Base-by-base conservation (phyloP, 2,329 filamentous ascomycete genomes). In the Colletotrichum musicola region DNA sequence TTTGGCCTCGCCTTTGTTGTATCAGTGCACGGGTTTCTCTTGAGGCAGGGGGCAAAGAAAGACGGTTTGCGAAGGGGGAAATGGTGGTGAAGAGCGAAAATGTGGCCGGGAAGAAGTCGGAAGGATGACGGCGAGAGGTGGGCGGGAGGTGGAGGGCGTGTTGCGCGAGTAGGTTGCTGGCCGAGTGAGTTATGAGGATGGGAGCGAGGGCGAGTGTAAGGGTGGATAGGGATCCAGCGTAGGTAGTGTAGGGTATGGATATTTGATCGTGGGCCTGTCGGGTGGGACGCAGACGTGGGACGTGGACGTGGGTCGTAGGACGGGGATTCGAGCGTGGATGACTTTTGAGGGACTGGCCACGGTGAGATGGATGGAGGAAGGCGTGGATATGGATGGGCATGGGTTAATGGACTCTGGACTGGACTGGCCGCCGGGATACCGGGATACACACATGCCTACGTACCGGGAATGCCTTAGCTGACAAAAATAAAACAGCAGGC, bases 401-500 rank as follows among this genome's bases (percentile, higher is more conserved):
- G 22, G 22, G 35, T 25, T 25, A 25, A 40, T 25, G 20, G 58
- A 49, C 44, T 40, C 16, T 27, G 14, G 51, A 55, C 59, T 16
- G 25, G 64, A 51, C 57, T 63, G 53, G 27, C 35, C 25, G 30
- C 38, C 47, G 49, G 30, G 13, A 42, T 35, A 35, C 30, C 22
- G 22, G 22, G 22, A 35, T 10, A 35, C 30, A 35, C 30, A 35
- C 30, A 35, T 35, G 30, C 30, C 30, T 35, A 35, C 30, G 27
- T 20, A 49, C 30, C 18, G 49, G 55, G 65, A 65, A 68, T 65
- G 54, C 42, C 62, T 68, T 42, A 35, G 55, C 62, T 56, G 50
- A 55, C 62, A 65, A 68, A 68, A 65, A 65, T 65, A 68, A 60
- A 58, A 59, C 61, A 38, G 50, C 35, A 46, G 47, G 54, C 47